Percentiles rank a stretch among this genome's conserved stretches.
Evolutionary conservation across 1,284 basidiomycete genomes (phyloP).

Genomic region (Ceratobasidium sp.): DNA sequence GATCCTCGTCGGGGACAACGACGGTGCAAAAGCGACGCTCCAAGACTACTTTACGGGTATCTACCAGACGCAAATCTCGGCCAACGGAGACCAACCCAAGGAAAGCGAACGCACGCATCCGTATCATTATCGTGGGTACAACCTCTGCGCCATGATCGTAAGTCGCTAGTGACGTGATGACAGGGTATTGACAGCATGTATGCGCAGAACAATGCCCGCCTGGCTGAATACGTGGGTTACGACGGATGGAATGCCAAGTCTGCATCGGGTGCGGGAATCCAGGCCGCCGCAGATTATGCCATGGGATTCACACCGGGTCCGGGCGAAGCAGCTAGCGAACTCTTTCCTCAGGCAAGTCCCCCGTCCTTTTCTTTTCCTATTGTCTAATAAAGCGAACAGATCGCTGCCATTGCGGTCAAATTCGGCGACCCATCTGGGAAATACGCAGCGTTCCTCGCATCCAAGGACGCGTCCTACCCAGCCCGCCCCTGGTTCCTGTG

Average conservation of each 20-base stretch:
- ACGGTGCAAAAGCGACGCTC: slow-evolving; percentile 53
- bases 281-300: slow-evolving; percentile 63
- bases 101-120: slow-evolving; percentile 46
- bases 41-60: slow-evolving; percentile 56
- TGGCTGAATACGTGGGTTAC: slow-evolving; percentile 58
- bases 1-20: slow-evolving; percentile 55
- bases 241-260: slow-evolving; percentile 60
- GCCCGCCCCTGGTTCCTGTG: slow-evolving; percentile 42
- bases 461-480: slow-evolving; percentile 42
- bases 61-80: slow-evolving; percentile 60
- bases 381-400: not conserved
- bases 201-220: slow-evolving; percentile 60
- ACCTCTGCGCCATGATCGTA: slow-evolving; percentile 46
- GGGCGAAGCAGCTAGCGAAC: slow-evolving; percentile 42
- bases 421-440: slow-evolving; percentile 41
- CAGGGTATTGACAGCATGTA: not conserved
- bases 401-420: slow-evolving; percentile 41
- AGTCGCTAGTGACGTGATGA: slow-evolving; percentile 14
- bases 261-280: slow-evolving; percentile 58
- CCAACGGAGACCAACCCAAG: slow-evolving; percentile 60
- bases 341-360: slow-evolving; percentile 41
- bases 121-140: slow-evolving; percentile 44
- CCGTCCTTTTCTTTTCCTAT: not conserved
- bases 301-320: slow-evolving; percentile 53
- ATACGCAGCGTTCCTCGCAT: slow-evolving; percentile 40